A percentile compares a stretch with the other conserved stretches of the same genome.
These are phyloP conservation scores for Clonostachys rhizophaga DNA, from an alignment of 2,329 filamentous ascomycete genomes.

Conservation along the genomic window DNA sequence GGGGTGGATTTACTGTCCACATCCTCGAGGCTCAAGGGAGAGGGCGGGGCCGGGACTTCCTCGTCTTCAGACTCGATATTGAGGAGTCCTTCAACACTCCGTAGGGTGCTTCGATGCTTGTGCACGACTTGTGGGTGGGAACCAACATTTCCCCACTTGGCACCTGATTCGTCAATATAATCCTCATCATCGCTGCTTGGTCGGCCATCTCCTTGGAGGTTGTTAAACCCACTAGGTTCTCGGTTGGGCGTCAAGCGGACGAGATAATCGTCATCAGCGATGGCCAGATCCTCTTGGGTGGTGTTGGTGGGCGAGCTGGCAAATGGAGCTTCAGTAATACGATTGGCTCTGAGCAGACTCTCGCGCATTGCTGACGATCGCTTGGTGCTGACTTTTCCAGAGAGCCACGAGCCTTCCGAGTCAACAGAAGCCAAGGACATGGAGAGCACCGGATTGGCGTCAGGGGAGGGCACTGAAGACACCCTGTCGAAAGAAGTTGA, in stretches of 20 bases:
- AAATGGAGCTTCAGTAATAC: conserved; percentile 15
- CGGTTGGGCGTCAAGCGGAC: conserved; percentile 33
- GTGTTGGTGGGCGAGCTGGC: conserved; percentile 35
- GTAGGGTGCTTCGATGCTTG: conserved; percentile 35
- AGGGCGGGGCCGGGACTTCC: conserved; percentile 19
- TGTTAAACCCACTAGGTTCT: conserved; percentile 13
- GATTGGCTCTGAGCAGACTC: conserved; percentile 24
- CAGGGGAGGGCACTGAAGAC: conserved; percentile 37
- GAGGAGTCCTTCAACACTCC: conserved; percentile 47
- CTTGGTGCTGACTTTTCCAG: conserved; percentile 58
- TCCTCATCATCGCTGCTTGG: conserved; percentile 58
- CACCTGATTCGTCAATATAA: conserved; percentile 30
- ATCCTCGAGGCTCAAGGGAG: conserved; percentile 33
- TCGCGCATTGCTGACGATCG: conserved; percentile 39
- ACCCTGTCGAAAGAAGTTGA: conserved; percentile 14
- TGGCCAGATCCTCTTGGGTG: conserved; percentile 60
- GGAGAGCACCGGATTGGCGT: conserved; percentile 56
- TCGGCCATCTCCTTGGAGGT: conserved; percentile 40
- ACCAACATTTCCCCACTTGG: conserved; percentile 46
- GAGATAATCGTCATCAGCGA: conserved; percentile 69
- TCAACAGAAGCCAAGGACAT: conserved; percentile 92
- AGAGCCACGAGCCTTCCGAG: conserved; percentile 94
- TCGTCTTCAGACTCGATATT: conserved; percentile 30
- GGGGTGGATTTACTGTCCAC: conserved; percentile 13
- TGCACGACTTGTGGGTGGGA: conserved; percentile 50